These are phyloP conservation scores for Sphenostylis stenocarpa DNA, from an alignment of 306 rosid species.

Conservation along the genomic window DNA sequence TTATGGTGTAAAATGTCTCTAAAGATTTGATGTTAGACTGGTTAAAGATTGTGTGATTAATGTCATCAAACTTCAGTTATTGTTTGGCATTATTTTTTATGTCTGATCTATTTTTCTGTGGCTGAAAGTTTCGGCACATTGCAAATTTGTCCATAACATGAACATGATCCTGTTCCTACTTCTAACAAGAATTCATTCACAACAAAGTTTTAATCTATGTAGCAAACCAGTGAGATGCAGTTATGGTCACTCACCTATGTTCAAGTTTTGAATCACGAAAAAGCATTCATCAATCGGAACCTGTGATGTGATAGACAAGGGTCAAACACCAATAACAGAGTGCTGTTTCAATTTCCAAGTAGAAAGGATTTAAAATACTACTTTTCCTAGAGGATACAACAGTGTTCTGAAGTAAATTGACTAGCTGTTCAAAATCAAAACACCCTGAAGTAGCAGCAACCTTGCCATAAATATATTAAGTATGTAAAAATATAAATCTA, in stretches of 20 bases:
- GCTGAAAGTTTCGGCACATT: not conserved
- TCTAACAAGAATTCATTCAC: too few relatives aligned
- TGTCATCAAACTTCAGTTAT: not conserved
- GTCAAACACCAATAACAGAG: slow-evolving; percentile 17
- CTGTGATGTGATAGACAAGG: slow-evolving; percentile 14
- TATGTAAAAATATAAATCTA: not conserved
- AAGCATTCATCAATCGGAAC: not conserved
- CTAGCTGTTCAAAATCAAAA: not conserved
- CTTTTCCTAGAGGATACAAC: slow-evolving; percentile 12
- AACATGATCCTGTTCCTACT: not conserved
- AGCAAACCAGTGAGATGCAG: slow-evolving; percentile 5
- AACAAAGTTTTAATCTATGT: not conserved
- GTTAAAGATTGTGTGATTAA: not conserved
- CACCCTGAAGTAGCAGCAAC: not conserved
- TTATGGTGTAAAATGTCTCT: not conserved
- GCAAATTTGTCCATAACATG: not conserved
- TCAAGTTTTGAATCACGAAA: not conserved
- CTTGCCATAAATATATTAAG: not conserved
- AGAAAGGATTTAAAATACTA: slow-evolving; percentile 1
- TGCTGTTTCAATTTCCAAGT: not conserved
- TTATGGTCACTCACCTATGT: too few relatives aligned
- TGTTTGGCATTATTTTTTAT: not conserved
- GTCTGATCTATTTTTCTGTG: too few relatives aligned
- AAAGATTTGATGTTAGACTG: not conserved
- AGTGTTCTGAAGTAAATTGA: slow-evolving; percentile 22